These are phyloP conservation scores for Yamadazyma endophytica DNA, from an alignment of 805 yeast species.

Conservation along the genomic window DNA sequence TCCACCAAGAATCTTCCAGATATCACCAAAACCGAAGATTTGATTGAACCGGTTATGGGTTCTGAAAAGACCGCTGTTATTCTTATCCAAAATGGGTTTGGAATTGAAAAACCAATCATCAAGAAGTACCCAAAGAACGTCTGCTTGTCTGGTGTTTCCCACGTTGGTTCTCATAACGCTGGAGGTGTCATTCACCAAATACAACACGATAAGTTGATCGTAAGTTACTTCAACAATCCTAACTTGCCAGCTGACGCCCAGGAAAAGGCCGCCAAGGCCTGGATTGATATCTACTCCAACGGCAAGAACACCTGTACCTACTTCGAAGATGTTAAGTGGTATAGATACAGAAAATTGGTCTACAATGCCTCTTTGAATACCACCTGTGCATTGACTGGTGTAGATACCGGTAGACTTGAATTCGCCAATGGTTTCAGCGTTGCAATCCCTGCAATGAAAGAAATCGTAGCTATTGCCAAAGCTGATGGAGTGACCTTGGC, in stretches of 20 bases:
- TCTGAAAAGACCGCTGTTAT: slow-evolving; percentile 23
- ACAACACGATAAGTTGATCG: slow-evolving; percentile 25
- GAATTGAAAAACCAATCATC: slow-evolving; percentile 31
- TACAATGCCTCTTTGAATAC: slow-evolving; percentile 33
- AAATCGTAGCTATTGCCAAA: slow-evolving; percentile 59
- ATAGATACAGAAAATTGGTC: slow-evolving; percentile 35
- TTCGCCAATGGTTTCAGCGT: slow-evolving; percentile 25
- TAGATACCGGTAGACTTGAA: slow-evolving; percentile 32
- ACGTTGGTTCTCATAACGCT: slow-evolving; percentile 31
- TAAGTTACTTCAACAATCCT: slow-evolving; percentile 50
- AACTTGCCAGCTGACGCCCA: slow-evolving; percentile 22
- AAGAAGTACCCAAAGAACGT: slow-evolving; percentile 28
- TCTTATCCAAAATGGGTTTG: slow-evolving; percentile 39
- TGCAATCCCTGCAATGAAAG: slow-evolving; percentile 63
- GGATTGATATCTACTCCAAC: slow-evolving; percentile 21
- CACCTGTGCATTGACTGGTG: slow-evolving; percentile 24
- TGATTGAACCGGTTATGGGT: slow-evolving; percentile 36
- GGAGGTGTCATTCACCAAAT: slow-evolving; percentile 20
- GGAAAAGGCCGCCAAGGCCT: slow-evolving; percentile 12
- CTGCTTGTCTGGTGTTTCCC: slow-evolving; percentile 32
- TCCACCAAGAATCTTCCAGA: slow-evolving; percentile 37
- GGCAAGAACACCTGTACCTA: slow-evolving; percentile 25
- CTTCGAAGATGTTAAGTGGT: slow-evolving; percentile 22
- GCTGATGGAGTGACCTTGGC: slow-evolving; percentile 62
- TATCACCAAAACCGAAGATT: slow-evolving; percentile 36